These are phyloP conservation scores for Sclerotinia trifoliorum DNA, from an alignment of 2,329 filamentous ascomycete species.

Conservation along the genomic window DNA sequence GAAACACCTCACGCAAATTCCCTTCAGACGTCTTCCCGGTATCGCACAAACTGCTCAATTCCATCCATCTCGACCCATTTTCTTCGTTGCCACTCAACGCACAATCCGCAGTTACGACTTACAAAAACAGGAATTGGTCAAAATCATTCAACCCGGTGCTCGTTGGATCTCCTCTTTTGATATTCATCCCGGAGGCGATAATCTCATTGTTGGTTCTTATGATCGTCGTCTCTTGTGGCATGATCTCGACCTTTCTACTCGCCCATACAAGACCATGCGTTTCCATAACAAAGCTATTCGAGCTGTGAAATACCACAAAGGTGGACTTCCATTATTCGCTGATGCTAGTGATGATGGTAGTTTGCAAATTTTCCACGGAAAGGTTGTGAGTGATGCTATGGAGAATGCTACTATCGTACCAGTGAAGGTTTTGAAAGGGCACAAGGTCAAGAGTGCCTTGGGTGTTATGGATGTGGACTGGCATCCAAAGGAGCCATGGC, in stretches of 20 bases:
- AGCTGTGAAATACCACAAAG: conserved; percentile 81
- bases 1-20: conserved; percentile 91
- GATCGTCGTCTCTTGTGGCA: conserved; percentile 95
- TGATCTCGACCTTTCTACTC: conserved; percentile 85
- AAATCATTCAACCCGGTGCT: conserved; percentile 89
- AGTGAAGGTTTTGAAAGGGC: conserved; percentile 87
- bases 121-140: conserved; percentile 84
- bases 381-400: conserved; percentile 91
- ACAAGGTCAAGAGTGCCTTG: conserved; percentile 80
- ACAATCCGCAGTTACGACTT: conserved; percentile 93
- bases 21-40: conserved; percentile 76
- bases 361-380: conserved; percentile 94
- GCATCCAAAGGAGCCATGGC: conserved; percentile 94
- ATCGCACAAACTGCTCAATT: conserved; percentile 87
- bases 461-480: conserved; percentile 94
- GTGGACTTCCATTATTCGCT: conserved; percentile 79
- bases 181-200: conserved; percentile 89
- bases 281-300: conserved; percentile 94
- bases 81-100: conserved; percentile 95
- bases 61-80: conserved; percentile 87
- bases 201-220: conserved; percentile 91
- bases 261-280: conserved; percentile 93
- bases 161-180: conserved; percentile 94
- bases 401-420: conserved; percentile 96
- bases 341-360: conserved; percentile 94